phyloP scores from a whole-genome alignment of 768 basidiomycete genomes.

The Tulasnella sp. region DNA sequence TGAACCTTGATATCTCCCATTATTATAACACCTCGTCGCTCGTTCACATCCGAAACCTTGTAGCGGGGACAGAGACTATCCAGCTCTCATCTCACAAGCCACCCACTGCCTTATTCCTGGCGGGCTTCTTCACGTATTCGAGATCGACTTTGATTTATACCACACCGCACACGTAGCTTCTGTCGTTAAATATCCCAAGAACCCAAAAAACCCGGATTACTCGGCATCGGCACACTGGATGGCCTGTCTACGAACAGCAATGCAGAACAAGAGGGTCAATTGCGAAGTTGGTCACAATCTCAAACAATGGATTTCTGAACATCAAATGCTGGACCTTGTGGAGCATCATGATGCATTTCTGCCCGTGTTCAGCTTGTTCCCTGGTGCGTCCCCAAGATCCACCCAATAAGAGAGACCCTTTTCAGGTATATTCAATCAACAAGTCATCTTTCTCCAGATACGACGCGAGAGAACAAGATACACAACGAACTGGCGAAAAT shows the following conservation, averaged over 20 bases:
- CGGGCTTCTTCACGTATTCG: conserved; percentile 1
- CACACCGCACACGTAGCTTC: neutral
- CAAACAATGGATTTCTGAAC: conserved; percentile 1
- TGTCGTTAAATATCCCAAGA: no score
- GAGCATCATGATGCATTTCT: conserved; percentile 3
- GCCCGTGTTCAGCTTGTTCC: neutral
- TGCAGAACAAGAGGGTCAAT: conserved; percentile 2
- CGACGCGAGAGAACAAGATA: neutral
- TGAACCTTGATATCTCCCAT: conserved; percentile 12
- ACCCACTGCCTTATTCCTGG: neutral
- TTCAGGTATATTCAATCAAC: no score
- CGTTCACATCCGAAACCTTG: conserved; percentile 8
- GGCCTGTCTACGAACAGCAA: neutral
- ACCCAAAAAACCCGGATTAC: neutral
- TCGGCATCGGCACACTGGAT: neutral
- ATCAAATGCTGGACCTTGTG: neutral
- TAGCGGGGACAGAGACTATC: conserved; percentile 5
- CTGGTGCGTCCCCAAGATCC: no score
- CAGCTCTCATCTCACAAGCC: neutral
- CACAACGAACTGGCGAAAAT: conserved; percentile 2
- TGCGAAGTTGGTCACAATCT: neutral
- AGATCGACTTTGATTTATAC: conserved; percentile 6
- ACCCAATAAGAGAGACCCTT: no score
- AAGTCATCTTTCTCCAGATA: neutral
- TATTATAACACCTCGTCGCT: conserved; percentile 2